phyloP scores from a whole-genome alignment of 306 rosid genomes.

The Psophocarpus tetragonolobus region DNA sequence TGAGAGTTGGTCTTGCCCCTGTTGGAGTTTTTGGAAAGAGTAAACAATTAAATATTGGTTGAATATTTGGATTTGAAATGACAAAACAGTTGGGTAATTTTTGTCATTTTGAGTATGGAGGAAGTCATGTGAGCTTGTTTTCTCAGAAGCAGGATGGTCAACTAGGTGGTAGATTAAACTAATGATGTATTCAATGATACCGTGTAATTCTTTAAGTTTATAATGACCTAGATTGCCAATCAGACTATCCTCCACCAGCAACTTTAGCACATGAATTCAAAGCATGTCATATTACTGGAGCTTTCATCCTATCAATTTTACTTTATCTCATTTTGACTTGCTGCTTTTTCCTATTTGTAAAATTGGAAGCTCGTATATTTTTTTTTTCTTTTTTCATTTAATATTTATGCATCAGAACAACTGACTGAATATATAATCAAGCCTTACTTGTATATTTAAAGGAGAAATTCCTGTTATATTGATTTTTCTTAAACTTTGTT shows the following conservation, averaged over 20 bases:
- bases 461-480: neutral
- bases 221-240: conserved; percentile 5
- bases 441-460: neutral
- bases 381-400: neutral
- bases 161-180: conserved; percentile 10
- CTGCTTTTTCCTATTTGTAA: neutral
- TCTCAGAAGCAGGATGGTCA: neutral
- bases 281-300: conserved; percentile 2
- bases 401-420: neutral
- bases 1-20: neutral
- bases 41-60: neutral
- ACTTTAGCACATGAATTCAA: neutral
- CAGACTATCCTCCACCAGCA: neutral
- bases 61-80: neutral
- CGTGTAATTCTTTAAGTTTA: neutral
- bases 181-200: conserved; percentile 1
- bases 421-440: neutral
- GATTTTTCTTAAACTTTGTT: neutral
- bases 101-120: neutral
- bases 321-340: neutral
- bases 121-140: conserved; percentile 18
- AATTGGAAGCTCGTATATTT: neutral
- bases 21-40: neutral
- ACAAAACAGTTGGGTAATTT: conserved; percentile 3
- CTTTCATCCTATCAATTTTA: neutral